Evolutionary conservation across 495 filamentous ascomycete genomes (phyloP).

Genomic region (Trichocladium uniseriatum): DNA sequence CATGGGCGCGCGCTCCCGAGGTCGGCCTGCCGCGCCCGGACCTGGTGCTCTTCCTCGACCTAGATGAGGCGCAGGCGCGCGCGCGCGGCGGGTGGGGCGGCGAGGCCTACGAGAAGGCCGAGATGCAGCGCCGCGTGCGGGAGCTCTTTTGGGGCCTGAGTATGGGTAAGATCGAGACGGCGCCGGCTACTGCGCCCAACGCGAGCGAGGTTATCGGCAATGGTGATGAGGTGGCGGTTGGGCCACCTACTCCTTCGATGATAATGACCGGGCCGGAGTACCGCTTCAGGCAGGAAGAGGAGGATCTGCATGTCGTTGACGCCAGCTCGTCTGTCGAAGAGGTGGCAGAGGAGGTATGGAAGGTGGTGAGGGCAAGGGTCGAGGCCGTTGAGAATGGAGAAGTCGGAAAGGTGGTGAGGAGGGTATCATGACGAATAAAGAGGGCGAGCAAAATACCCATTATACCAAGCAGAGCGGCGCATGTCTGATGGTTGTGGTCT

Average conservation of each 20-base stretch:
- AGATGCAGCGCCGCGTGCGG: slow-evolving; percentile 74
- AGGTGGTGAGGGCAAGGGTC: slow-evolving; percentile 35
- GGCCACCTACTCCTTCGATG: slow-evolving; percentile 8
- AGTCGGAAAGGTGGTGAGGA: slow-evolving; percentile 35
- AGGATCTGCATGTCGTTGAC: slow-evolving; percentile 48
- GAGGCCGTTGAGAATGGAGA: slow-evolving; percentile 40
- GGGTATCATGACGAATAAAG: slow-evolving; percentile 24
- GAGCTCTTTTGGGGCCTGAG: slow-evolving; percentile 56
- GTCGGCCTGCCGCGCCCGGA: slow-evolving; percentile 82
- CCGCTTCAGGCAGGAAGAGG: slow-evolving; percentile 40
- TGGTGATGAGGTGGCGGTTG: slow-evolving; percentile 20
- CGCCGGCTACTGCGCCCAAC: neutral
- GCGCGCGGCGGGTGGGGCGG: slow-evolving; percentile 74
- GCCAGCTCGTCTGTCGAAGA: slow-evolving; percentile 42
- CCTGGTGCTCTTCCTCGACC: slow-evolving; percentile 74
- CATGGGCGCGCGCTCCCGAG: slow-evolving; percentile 77
- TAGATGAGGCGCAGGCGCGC: slow-evolving; percentile 62
- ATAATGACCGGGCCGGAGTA: slow-evolving; percentile 24
- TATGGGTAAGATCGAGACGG: slow-evolving; percentile 35
- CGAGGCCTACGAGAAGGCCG: slow-evolving; percentile 79
- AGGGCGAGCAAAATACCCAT: neutral
- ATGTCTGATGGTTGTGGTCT: too few species aligned
- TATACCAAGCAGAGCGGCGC: too few species aligned
- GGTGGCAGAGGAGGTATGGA: slow-evolving; percentile 43
- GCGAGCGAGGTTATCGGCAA: slow-evolving; percentile 8